Conservation (phyloP, 495 filamentous ascomycete species). For the Eremomyces bilateralis region DNA sequence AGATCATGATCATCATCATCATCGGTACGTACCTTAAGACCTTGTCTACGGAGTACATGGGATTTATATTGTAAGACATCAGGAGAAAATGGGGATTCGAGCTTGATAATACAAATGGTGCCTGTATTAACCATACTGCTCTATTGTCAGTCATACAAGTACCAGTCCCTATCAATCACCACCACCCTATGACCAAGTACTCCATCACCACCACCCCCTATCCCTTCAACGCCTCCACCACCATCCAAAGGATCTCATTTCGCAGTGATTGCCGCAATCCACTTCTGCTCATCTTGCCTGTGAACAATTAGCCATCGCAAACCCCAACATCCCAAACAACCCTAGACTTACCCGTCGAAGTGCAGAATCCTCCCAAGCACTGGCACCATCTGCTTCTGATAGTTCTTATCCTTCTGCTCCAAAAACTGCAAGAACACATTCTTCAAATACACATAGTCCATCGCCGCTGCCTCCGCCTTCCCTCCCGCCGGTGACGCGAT, state of each 20-base stretch:
- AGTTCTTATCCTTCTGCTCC: constrained; percentile 80
- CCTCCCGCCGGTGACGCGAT: constrained; percentile 33
- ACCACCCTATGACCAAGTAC: too few relatives aligned
- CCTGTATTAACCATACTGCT: too few relatives aligned
- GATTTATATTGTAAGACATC: too few relatives aligned
- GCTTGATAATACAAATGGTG: too few relatives aligned
- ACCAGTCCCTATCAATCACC: too few relatives aligned
- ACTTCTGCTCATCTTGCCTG: constrained; percentile 73
- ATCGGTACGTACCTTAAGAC: too few relatives aligned
- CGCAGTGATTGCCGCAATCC: constrained; percentile 57
- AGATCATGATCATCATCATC: too few relatives aligned
- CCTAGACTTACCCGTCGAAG: constrained; percentile 56
- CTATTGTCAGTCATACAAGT: too few relatives aligned
- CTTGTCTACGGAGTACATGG: too few relatives aligned
- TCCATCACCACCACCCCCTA: too few relatives aligned
- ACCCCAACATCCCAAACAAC: neutral
- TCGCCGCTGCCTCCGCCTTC: constrained; percentile 13
- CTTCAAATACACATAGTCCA: constrained; percentile 80
- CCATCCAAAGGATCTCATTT: constrained; percentile 11
- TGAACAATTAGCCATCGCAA: constrained; percentile 5
- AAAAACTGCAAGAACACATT: constrained; percentile 88
- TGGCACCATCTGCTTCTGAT: constrained; percentile 76
- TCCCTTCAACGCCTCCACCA: too few relatives aligned
- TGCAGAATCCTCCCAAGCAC: constrained; percentile 77
- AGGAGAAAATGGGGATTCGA: too few relatives aligned